These are phyloP conservation scores for Aspergillus pseudoterreus DNA, from an alignment of 2,329 filamentous ascomycete species.

Conservation along the genomic window DNA sequence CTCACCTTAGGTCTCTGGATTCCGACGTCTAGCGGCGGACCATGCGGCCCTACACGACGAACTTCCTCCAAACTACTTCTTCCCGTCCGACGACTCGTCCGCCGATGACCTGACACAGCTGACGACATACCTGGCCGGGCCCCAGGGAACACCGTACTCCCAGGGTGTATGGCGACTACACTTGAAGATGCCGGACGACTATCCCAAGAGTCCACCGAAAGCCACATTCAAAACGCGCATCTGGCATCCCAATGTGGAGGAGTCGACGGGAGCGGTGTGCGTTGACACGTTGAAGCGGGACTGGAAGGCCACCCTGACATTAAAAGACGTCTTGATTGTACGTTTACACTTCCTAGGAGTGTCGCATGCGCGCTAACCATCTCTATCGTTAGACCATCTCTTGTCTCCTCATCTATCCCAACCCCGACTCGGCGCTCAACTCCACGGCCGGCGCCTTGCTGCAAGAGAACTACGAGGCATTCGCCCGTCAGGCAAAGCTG, in stretches of 20 bases:
- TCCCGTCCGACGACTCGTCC: slow-evolving; percentile 41
- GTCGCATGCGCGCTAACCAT: neutral
- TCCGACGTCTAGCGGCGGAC: slow-evolving; percentile 59
- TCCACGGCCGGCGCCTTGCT: slow-evolving; percentile 57
- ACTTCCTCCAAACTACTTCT: slow-evolving; percentile 61
- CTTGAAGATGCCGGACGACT: slow-evolving; percentile 57
- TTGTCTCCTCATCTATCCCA: slow-evolving; percentile 61
- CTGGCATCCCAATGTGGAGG: slow-evolving; percentile 64
- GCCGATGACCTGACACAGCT: slow-evolving; percentile 56
- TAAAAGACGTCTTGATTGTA: slow-evolving; percentile 56
- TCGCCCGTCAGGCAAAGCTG: slow-evolving; percentile 54
- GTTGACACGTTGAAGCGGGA: slow-evolving; percentile 64
- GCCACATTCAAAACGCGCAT: slow-evolving; percentile 59
- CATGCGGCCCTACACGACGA: slow-evolving; percentile 55
- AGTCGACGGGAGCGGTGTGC: slow-evolving; percentile 59
- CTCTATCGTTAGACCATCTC: slow-evolving; percentile 50
- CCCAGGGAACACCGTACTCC: slow-evolving; percentile 58
- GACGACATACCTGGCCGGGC: slow-evolving; percentile 56
- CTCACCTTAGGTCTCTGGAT: slow-evolving; percentile 26
- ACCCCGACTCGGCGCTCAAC: slow-evolving; percentile 62
- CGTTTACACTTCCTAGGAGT: slow-evolving; percentile 15
- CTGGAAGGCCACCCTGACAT: slow-evolving; percentile 56
- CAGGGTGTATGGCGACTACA: slow-evolving; percentile 58
- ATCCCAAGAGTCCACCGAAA: slow-evolving; percentile 49
- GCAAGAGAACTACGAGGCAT: slow-evolving; percentile 57